A percentile compares a stretch with the other conserved stretches of the same genome.
phyloP scores from a whole-genome alignment of 352 stramenopile genomes.

The Phytophthora niederhauseri region DNA sequence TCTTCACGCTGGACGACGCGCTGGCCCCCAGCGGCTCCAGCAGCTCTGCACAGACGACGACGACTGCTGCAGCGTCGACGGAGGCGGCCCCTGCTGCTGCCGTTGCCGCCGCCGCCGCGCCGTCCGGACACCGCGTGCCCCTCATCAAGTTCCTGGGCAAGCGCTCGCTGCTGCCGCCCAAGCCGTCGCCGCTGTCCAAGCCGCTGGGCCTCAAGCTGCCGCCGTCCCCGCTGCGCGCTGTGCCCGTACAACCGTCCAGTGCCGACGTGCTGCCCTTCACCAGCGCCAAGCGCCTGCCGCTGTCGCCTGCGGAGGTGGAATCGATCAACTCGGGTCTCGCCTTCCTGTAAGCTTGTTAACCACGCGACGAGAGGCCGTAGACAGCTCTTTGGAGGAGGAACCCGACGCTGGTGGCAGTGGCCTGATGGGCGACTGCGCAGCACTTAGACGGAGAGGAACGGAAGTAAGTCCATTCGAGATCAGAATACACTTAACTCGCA shows the following conservation, averaged over 20 bases:
- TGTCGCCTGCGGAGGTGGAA: constrained; percentile 67
- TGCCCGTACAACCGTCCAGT: constrained; percentile 59
- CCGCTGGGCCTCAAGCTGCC: constrained; percentile 23
- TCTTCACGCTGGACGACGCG: constrained; percentile 95
- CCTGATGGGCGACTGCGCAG: background rate
- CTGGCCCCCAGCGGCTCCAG: constrained; percentile 39
- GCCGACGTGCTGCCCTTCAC: constrained; percentile 69
- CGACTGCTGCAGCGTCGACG: constrained; percentile 37
- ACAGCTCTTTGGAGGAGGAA: constrained; percentile 6
- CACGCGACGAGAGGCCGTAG: constrained; percentile 12
- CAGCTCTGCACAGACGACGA: constrained; percentile 24
- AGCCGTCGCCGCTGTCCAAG: constrained; percentile 36
- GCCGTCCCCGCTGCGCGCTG: constrained; percentile 24
- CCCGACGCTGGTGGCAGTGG: constrained; percentile 1
- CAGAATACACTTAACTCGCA: constrained; percentile 33
- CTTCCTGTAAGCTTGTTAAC: constrained; percentile 60
- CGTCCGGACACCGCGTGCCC: constrained; percentile 54
- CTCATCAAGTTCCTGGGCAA: constrained; percentile 80
- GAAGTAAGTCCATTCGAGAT: constrained; percentile 21
- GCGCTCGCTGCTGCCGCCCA: constrained; percentile 60
- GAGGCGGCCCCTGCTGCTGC: constrained; percentile 37
- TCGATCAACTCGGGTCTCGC: constrained; percentile 85
- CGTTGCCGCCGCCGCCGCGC: constrained; percentile 9
- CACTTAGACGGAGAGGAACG: constrained; percentile 11
- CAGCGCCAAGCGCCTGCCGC: constrained; percentile 65